Percentiles rank a stretch among this genome's conserved stretches.
Evolutionary conservation across 2,329 filamentous ascomycete genomes (phyloP).

Genomic region (Colletotrichum theobromicola): DNA sequence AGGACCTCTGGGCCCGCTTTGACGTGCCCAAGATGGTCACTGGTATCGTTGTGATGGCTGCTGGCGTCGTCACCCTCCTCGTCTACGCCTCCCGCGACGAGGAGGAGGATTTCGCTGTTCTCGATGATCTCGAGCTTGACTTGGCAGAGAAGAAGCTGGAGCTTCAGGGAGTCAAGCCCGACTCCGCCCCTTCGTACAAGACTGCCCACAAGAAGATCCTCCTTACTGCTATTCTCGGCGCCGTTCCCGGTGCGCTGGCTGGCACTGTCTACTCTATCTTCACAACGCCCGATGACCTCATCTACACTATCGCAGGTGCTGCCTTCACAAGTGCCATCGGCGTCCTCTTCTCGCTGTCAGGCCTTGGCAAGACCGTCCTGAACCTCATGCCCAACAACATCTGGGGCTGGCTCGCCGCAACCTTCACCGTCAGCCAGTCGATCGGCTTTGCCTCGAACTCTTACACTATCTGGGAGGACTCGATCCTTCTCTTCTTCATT

Average conservation of each 20-base stretch:
- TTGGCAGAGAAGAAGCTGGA: constrained; percentile 64
- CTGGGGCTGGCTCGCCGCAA: constrained; percentile 86
- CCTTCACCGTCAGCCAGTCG: constrained; percentile 88
- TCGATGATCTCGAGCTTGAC: constrained; percentile 64
- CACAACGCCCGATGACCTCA: constrained; percentile 39
- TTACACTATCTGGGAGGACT: constrained; percentile 98
- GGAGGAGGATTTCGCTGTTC: constrained; percentile 58
- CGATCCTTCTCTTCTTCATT: constrained; percentile 90
- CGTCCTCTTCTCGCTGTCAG: constrained; percentile 47
- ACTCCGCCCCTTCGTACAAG: constrained; percentile 36
- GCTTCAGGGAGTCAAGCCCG: constrained; percentile 42
- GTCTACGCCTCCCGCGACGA: constrained; percentile 71
- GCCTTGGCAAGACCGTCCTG: constrained; percentile 46
- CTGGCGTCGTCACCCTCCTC: constrained; percentile 71
- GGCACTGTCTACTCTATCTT: constrained; percentile 36
- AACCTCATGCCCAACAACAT: constrained; percentile 73
- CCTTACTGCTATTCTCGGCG: constrained; percentile 38
- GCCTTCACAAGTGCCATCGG: constrained; percentile 50
- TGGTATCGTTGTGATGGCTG: constrained; percentile 74
- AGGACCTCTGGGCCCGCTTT: constrained; percentile 89
- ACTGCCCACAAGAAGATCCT: constrained; percentile 44
- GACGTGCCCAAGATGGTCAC: constrained; percentile 85
- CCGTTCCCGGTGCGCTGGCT: constrained; percentile 35
- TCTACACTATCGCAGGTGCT: constrained; percentile 36
- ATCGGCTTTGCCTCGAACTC: constrained; percentile 96